phyloP scores from a whole-genome alignment of 768 basidiomycete genomes.

The Leccinum variicolor region DNA sequence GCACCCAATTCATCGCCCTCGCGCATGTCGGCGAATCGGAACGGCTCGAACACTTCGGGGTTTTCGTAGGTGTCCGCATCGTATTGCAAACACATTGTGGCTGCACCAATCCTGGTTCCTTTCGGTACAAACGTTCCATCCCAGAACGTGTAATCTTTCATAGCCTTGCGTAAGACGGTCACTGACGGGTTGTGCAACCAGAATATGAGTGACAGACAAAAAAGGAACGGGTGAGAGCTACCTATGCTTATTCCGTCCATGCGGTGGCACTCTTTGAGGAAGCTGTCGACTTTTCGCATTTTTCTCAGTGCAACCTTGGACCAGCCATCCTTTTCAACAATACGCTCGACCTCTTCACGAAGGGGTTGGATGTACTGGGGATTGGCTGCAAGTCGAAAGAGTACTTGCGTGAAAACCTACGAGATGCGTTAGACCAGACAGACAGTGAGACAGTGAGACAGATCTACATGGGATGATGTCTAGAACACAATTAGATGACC shows the following conservation, averaged over 20 bases:
- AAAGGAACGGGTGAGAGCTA: not conserved
- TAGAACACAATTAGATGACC: not conserved
- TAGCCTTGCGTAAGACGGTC: not conserved
- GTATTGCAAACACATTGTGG: not conserved
- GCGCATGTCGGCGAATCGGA: not conserved
- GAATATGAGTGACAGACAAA: not conserved
- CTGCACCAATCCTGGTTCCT: not conserved
- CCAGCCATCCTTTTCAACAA: slow-evolving; percentile 3
- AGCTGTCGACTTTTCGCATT: slow-evolving; percentile 8
- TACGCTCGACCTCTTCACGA: slow-evolving; percentile 5
- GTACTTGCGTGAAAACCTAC: not conserved
- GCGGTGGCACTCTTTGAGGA: slow-evolving; percentile 10
- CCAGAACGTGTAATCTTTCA: not conserved
- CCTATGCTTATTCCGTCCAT: not conserved
- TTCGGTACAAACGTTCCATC: not conserved
- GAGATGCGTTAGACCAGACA: not conserved
- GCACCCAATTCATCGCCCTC: not conserved
- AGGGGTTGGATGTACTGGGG: not conserved
- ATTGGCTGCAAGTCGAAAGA: slow-evolving; percentile 1
- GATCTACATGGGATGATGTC: not conserved
- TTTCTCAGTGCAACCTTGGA: not conserved
- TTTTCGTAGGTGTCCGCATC: not conserved
- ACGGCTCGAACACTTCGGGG: not conserved
- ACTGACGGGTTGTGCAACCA: not conserved
- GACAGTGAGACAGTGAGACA: too few species aligned